phyloP scores from a whole-genome alignment of 2,329 filamentous ascomycete genomes.

The Botrytis porri region DNA sequence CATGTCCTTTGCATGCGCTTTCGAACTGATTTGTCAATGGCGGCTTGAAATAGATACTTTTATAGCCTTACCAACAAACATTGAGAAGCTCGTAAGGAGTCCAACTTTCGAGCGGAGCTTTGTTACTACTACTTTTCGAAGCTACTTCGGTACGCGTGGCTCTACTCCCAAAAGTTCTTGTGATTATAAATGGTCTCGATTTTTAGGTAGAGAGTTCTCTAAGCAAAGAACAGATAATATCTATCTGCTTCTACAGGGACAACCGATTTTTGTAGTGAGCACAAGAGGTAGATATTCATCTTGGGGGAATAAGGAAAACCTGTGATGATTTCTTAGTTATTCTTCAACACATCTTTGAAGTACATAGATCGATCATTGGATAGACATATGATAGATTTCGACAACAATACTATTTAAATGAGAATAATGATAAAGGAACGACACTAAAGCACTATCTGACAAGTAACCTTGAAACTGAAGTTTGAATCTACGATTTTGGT shows the following conservation, averaged over 20 bases:
- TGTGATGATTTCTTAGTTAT: not conserved
- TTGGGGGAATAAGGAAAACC: not conserved
- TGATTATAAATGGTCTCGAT: not conserved
- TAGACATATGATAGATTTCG: fast-evolving
- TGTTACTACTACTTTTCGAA: not conserved
- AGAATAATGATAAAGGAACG: not conserved
- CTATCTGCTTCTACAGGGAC: too few relatives aligned
- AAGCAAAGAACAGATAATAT: not conserved
- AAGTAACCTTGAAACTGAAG: not conserved
- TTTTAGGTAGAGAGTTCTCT: fast-evolving
- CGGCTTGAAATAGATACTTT: too few relatives aligned
- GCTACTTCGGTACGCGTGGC: fast-evolving
- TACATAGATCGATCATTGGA: not conserved
- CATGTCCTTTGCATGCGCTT: fast-evolving
- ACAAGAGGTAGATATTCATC: not conserved
- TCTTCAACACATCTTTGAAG: not conserved
- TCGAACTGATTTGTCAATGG: not conserved
- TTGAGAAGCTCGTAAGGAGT: not conserved
- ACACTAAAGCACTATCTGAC: not conserved
- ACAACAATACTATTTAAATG: not conserved
- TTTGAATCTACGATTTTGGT: fast-evolving
- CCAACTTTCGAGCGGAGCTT: not conserved
- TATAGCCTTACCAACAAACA: not conserved
- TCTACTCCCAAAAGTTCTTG: not conserved
- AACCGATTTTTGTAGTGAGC: not conserved